Base-by-base conservation (phyloP, 257 asterid genomes). In the Solanum medicagineum region DNA sequence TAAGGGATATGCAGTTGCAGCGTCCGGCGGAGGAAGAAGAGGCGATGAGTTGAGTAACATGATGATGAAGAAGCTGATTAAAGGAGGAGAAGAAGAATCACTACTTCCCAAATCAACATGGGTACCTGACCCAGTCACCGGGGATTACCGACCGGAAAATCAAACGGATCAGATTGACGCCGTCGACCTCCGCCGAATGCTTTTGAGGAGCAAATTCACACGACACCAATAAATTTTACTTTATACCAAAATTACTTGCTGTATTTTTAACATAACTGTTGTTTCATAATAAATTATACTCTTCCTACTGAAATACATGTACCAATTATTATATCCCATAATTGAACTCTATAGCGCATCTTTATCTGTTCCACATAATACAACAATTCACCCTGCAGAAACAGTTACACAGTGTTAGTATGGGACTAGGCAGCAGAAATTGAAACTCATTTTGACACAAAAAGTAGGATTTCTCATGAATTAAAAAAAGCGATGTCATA, bases 301-400 rank as follows among this genome's bases (percentile, higher is more conserved):
- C 29, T 29, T 29, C 29, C 29, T 29, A 29, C 29, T 29, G 29
- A 29, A 1, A 29, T 29, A 29, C 32, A 29, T 29, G 32, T 29
- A 29, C 32, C 32, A 29, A 26, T 13, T 44, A 49, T 49, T 57
- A 85, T 85, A 87, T 71, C 87, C 85, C 87, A 93, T 85, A 94
- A 62, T 87, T 93, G 93, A 96, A 94, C 84, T 94, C 87, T 86
- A 83, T 94, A 96, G 42, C 95, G 97, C 98, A 94, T 94, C 87
- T 91, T 89, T 79, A 94, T 94, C 90, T 96, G 99, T 82, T 94
- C 98, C 92, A 91, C 94, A 47, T 91, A 93, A 92, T 96, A 94
- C 80, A 91, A 71, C 91, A 94, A 86, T 83, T 85, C 20, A 29
- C 91, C 94, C 99, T 96, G 96, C 91, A 90, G 83, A 14, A 62